A percentile compares a stretch with the other conserved stretches of the same genome.
These are phyloP conservation scores for Flaveria brownii DNA, from an alignment of 129 eudicot species.

Conservation along the genomic window DNA sequence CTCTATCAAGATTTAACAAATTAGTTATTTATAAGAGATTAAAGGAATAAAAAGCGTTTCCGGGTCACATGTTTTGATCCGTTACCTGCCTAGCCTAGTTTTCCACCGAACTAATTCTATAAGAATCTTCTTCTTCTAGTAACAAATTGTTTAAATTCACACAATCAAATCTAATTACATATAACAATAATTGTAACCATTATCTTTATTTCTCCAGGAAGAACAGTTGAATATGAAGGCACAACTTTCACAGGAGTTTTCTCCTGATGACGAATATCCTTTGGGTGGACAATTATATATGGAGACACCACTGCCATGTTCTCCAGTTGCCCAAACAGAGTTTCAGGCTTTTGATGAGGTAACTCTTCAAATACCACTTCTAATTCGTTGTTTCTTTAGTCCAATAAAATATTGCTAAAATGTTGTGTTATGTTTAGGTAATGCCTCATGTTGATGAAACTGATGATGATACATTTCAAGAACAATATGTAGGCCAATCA, in stretches of 20 bases:
- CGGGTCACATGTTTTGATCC: neutral
- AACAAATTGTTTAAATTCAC: neutral
- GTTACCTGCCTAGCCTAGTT: neutral
- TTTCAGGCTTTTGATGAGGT: constrained; percentile 73
- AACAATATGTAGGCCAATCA: constrained; percentile 59
- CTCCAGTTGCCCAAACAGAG: constrained; percentile 58
- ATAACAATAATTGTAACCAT: constrained; percentile 8
- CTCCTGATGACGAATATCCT: constrained; percentile 79
- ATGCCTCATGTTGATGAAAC: constrained; percentile 37
- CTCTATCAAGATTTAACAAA: neutral
- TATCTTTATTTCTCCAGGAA: constrained; percentile 44
- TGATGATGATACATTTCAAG: constrained; percentile 58
- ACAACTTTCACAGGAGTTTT: constrained; percentile 58
- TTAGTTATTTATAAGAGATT: neutral
- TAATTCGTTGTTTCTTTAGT: neutral
- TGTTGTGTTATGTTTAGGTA: constrained; percentile 37
- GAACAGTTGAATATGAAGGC: constrained; percentile 50
- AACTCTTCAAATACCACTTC: constrained; percentile 6
- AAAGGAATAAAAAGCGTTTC: neutral
- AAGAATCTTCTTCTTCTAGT: neutral
- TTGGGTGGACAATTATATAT: constrained; percentile 56
- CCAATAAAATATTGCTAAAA: neutral
- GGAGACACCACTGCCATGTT: constrained; percentile 68
- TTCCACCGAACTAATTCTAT: neutral
- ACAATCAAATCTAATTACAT: neutral